Percentiles rank a stretch among this genome's conserved stretches.
These are phyloP conservation scores for Schizosaccharomyces versatilis DNA, from an alignment of 1,139 yeast species.

Conservation along the genomic window DNA sequence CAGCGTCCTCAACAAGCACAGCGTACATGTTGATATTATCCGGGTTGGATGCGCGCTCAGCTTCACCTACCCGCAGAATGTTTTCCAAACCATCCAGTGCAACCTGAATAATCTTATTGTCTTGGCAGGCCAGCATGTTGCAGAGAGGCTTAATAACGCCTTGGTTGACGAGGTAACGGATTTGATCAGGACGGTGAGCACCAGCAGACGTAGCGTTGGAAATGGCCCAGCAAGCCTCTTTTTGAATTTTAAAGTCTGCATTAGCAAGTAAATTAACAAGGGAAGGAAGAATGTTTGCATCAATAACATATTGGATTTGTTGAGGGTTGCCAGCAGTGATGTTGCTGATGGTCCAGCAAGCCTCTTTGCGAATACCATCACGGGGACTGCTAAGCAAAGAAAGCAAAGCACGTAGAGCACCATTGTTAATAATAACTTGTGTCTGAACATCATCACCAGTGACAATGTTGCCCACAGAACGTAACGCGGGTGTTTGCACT, in stretches of 20 bases:
- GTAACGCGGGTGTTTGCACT: slow-evolving; percentile 89
- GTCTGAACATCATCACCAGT: slow-evolving; percentile 94
- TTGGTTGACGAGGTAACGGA: slow-evolving; percentile 72
- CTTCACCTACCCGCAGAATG: slow-evolving; percentile 80
- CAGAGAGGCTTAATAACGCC: slow-evolving; percentile 96
- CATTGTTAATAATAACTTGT: slow-evolving; percentile 80
- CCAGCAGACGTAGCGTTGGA: slow-evolving; percentile 96
- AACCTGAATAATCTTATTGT: slow-evolving; percentile 78
- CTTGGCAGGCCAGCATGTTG: slow-evolving; percentile 71
- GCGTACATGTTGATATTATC: slow-evolving; percentile 63
- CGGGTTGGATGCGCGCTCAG: slow-evolving; percentile 62
- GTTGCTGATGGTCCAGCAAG: slow-evolving; percentile 96
- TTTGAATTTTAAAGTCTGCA: slow-evolving; percentile 88
- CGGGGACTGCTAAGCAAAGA: slow-evolving; percentile 63
- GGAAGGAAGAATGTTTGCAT: slow-evolving; percentile 82
- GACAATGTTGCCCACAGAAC: slow-evolving; percentile 94
- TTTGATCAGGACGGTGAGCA: slow-evolving; percentile 72
- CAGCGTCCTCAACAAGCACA: slow-evolving; percentile 84
- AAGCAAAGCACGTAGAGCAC: slow-evolving; percentile 68
- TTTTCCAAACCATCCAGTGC: slow-evolving; percentile 88
- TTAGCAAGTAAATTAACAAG: slow-evolving; percentile 55
- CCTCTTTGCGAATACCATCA: slow-evolving; percentile 87
- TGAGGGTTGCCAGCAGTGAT: slow-evolving; percentile 91
- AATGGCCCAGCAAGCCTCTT: slow-evolving; percentile 98
- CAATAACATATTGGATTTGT: slow-evolving; percentile 91